Base-by-base conservation (phyloP, 2,329 filamentous ascomycete genomes). In the Colletotrichum gigasporum region DNA sequence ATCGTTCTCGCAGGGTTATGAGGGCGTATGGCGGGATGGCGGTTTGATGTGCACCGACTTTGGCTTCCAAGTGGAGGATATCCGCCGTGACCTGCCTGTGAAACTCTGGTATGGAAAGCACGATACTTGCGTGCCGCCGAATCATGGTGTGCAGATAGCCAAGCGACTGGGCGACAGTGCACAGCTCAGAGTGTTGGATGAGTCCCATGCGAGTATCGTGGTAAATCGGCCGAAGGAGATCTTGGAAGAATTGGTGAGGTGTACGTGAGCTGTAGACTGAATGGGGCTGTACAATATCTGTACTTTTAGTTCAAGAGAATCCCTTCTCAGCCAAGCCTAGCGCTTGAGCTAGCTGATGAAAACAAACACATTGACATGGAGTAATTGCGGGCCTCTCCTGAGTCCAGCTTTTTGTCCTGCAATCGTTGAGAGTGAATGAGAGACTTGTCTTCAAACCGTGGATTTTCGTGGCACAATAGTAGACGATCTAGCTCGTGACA, bases 151-250 rank as follows among this genome's bases (percentile, higher is more conserved):
- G 12, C 62, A 67, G 28, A 67, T 67, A 12, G 56, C 65, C 4
- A 57, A 58, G 7, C 14, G 65, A 11, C 2, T 67, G 7, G 65
- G 65, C n/a, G 35, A 61, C 5, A 42, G 39, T 0, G 62, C 39
- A 0, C 26, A 41, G 16, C 62, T 67, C 11, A 26, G 47, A 20
- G 10, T 67, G 2, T 62, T 65, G 28, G 62, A 67, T n/a, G 65
- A 67, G 1, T 65, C 65, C 1, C 65, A 67, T n/a, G 65, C 62
- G 0, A 65, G 62, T n/a, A 65, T 67, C 7, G 65, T 65, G 51
- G 65, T 67, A 6, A 22, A 47, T 0, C 41, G 65, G 62, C 35
- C 56, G 4, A 57, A 50, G 8, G 62, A 62, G 22, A 30, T 64
- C 1, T 2, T 64, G 8, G 61, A 32, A 2, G 61, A 64, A 2